Evolutionary conservation across 2,329 filamentous ascomycete species (phyloP), one percentile per base, ranked within the genome.

Genomic region (Aspergillus novofumigatus): DNA sequence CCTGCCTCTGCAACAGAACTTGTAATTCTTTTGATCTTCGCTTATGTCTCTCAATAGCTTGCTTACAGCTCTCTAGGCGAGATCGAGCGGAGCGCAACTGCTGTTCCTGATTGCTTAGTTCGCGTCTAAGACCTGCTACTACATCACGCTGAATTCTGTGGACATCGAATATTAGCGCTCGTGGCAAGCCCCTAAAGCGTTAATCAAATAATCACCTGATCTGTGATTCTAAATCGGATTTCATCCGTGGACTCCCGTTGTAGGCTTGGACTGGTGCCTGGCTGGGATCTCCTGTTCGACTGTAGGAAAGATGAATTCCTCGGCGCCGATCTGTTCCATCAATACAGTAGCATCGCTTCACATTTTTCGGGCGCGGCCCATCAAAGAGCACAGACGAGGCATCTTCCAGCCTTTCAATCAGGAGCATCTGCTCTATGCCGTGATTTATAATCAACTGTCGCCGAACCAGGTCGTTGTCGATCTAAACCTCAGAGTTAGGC

Each of bases 361-460:
- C 90, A 61, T 96, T 93, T 14, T 75, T 80, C 1, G 87, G 86
- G n/a, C 78, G 78, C 44, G 76, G 76, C 23, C 78, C 80, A 53
- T 81, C 80, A 59, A 88, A 85, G 82, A 96, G 90, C 49, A 90
- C 82, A 3, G 80, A 76, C 47, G 87, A 80, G 1, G 88, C 94
- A 55, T 90, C 83, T 1, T 80, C 73, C 28, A 89, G 80, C 29
- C 87, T 80, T 55, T 86, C 80, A 54, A 97, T 85, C 0, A 99
- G 79, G 5, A 96, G 84, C 7, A 88, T 85, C 71, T 97, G 92
- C 60, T 99, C 94, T 53, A 97, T 91, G 6, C 78, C 76, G 64
- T 91, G 83, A 60, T 87, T 88, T 70, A 97, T 94, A 67, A 99
- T 88, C 49, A 97, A 78, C 58, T 92, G 87, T 59, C 91, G 89